Evolutionary conservation across 768 basidiomycete species (phyloP), one percentile per base, ranked within the genome.

Genomic region (Auricularia sp.): DNA sequence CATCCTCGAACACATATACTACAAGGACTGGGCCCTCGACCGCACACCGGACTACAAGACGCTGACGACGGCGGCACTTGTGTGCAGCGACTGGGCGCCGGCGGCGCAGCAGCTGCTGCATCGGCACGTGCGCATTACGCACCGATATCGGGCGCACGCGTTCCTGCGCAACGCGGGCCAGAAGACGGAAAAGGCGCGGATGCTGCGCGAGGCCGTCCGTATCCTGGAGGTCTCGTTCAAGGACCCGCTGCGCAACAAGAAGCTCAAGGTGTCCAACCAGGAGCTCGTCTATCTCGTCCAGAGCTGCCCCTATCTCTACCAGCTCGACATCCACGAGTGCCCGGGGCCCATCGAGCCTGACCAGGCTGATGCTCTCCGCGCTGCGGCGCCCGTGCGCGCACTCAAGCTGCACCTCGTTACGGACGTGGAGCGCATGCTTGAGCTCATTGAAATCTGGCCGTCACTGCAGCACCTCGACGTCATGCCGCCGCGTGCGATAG

Each of bases 231-330:
- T 59, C 11, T 59, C 56, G 34, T 59, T 59, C 56, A 59, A 59
- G 56, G 56, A 59, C 56, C 56, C 56, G 14, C 34, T 59, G 56
- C 56, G 56, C 56, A 59, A 59, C 56, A 59, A 59, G 56, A 59
- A 59, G 56, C 56, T 59, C 56, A 59, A 59, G 56, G 23, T 59
- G 23, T n/a, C 23, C 56, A 59, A 59, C 23, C 23, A 6, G 23
- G 56, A 59, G 56, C 34, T 59, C 29, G 34, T 59, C 29, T 59
- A 59, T 59, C 23, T 59, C 23, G 23, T 59, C 23, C 56, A 59
- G 56, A 35, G 56, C 56, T 59, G 56, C 34, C 56, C 56, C 14
- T 59, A 33, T 35, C 56, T 59, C 56, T 59, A 59, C 34, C 16
- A 59, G 34, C 29, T 59, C 10, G 56, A 33, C 56, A 35, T 59